phyloP scores from a whole-genome alignment of 2,329 filamentous ascomycete species.

The Botrytis sinoallii region DNA sequence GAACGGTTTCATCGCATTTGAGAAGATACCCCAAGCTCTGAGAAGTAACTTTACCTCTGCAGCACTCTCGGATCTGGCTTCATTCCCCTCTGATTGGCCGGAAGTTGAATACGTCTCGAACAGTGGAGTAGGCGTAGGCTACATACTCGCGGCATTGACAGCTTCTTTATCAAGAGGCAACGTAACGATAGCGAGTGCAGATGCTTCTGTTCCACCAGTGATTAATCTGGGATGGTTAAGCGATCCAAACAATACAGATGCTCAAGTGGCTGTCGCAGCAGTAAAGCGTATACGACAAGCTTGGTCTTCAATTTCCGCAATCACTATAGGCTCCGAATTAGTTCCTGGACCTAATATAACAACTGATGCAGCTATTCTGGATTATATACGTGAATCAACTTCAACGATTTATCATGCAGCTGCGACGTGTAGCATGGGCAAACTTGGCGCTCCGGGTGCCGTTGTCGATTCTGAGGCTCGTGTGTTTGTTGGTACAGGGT shows the following conservation, averaged over 20 bases:
- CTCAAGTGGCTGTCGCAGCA: conserved; percentile 43
- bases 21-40: conserved; percentile 20
- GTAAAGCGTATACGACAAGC: conserved; percentile 43
- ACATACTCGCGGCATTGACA: neutral
- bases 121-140: neutral
- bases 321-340: neutral
- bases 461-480: conserved; percentile 26
- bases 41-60: neutral
- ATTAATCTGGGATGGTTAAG: conserved; percentile 46
- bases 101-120: conserved; percentile 19
- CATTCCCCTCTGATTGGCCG: conserved; percentile 19
- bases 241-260: conserved; percentile 39
- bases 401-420: conserved; percentile 48
- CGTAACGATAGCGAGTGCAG: conserved; percentile 40
- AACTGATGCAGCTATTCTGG: conserved; percentile 23
- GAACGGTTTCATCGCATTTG: conserved; percentile 6
- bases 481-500: conserved; percentile 23
- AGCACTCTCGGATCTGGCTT: conserved; percentile 9
- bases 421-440: conserved; percentile 54
- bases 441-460: conserved; percentile 38
- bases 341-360: neutral
- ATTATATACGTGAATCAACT: conserved; percentile 32
- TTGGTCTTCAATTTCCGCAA: neutral
- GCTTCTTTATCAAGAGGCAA: conserved; percentile 35
- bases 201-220: conserved; percentile 39